Evolutionary conservation across 345 rosid genomes (phyloP), one percentile per base, ranked within the genome.

Genomic region (Corchorus olitorius): DNA sequence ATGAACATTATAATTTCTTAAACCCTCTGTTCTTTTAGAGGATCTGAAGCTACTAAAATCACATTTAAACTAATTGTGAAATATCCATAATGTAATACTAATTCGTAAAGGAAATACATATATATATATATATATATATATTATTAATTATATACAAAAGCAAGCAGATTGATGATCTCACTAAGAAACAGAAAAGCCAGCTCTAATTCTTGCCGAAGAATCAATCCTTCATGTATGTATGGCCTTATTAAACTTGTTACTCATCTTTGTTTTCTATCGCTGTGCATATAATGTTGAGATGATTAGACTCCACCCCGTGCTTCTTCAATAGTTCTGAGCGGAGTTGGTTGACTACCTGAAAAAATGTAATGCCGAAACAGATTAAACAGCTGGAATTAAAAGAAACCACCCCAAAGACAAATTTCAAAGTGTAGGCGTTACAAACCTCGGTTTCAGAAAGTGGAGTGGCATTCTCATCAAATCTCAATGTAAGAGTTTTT

Each of bases 361-460:
- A 89, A 90, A 46, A 85, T 68, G 78, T 82, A 4, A 43, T 43
- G 48, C 7, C 48, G n/a, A 43, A 43, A 43, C 48, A 43, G 8
- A 43, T 43, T 43, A 2, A 2, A 39, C 2, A 39, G 43, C 43
- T 39, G 43, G 6, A 39, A n/a, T n/a, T n/a, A n/a, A 39, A 39
- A 2, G 3, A 3, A 6, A 39, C 6, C 43, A n/a, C n/a, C n/a
- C 7, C 5, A 3, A 5, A 43, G 48, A 7, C 6, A 43, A 43
- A 43, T 43, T 7, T 4, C 4, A 43, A 43, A 6, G 4, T 7
- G 8, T 4, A 54, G 20, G 6, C 7, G n/a, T 19, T 19, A 60
- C 65, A 7, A 19, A 60, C 65, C 65, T 60, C 35, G 27, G 35
- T 60, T 60, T 60, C 65, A 33, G 39, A 60, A 8, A 19, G 27